Evolutionary conservation across 129 eudicot genomes (phyloP).

Genomic region (Tagetes erecta): DNA sequence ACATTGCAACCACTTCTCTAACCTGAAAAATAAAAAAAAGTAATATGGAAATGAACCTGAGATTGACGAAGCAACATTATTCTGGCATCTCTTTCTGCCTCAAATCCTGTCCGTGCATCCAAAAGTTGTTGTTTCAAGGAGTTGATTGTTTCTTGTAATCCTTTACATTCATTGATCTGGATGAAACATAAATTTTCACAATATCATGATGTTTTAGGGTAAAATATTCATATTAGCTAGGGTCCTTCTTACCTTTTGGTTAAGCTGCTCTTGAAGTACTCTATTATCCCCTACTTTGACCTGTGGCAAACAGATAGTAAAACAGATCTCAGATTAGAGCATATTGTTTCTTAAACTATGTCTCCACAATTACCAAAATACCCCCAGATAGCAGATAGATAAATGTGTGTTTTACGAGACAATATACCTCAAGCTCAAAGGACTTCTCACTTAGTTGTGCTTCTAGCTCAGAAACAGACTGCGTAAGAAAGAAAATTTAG

Average conservation of each 20-base stretch:
- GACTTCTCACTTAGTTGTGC: constrained; percentile 86
- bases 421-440: constrained; percentile 88
- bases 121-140: constrained; percentile 77
- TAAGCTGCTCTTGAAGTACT: constrained; percentile 90
- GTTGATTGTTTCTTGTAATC: constrained; percentile 55
- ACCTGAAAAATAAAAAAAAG: constrained; percentile 10
- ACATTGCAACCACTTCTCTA: not conserved
- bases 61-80: constrained; percentile 45
- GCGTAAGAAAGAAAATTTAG: constrained; percentile 34
- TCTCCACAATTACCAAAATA: not conserved
- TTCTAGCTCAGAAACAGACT: constrained; percentile 73
- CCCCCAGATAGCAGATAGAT: constrained; percentile 4
- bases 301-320: constrained; percentile 38
- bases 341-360: not conserved
- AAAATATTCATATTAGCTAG: not conserved
- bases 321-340: constrained; percentile 18
- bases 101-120: constrained; percentile 41
- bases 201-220: not conserved
- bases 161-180: constrained; percentile 78
- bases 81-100: constrained; percentile 35
- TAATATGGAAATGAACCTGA: constrained; percentile 51
- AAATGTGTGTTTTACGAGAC: constrained; percentile 10
- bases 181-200: constrained; percentile 12
- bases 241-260: constrained; percentile 58
- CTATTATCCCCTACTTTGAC: constrained; percentile 89